A percentile compares a stretch with the other conserved stretches of the same genome.
Conservation (phyloP, 305 asterid species). For the Ruellia speciosa region DNA sequence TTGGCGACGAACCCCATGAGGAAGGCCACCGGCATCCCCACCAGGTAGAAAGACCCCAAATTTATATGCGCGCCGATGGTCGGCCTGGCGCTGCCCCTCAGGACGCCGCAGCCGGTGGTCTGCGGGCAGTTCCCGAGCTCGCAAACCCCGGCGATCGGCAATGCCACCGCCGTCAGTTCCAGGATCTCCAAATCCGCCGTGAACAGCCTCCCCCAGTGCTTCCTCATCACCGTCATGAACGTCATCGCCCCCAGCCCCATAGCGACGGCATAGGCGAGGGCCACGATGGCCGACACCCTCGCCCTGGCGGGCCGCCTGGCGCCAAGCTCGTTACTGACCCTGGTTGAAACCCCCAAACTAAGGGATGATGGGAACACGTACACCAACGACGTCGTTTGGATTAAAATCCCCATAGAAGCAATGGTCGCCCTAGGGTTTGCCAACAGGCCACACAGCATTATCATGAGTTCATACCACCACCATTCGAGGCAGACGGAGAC, state of each 20-base stretch:
- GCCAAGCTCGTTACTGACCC: slow-evolving; percentile 77
- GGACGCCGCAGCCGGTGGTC: slow-evolving; percentile 84
- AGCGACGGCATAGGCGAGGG: slow-evolving; percentile 35
- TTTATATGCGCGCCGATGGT: slow-evolving; percentile 71
- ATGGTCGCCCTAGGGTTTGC: slow-evolving; percentile 63
- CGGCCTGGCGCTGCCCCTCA: slow-evolving; percentile 82
- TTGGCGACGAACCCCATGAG: slow-evolving; percentile 54
- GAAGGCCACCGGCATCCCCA: slow-evolving; percentile 85
- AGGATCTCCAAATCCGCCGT: slow-evolving; percentile 53
- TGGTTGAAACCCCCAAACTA: slow-evolving; percentile 68
- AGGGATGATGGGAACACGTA: slow-evolving; percentile 79
- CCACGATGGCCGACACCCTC: slow-evolving; percentile 48
- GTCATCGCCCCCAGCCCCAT: slow-evolving; percentile 56
- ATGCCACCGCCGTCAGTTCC: slow-evolving; percentile 51
- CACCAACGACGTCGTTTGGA: slow-evolving; percentile 78
- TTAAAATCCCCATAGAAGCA: slow-evolving; percentile 79
- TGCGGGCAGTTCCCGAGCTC: slow-evolving; percentile 96
- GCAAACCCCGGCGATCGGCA: slow-evolving; percentile 80
- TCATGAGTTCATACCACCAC: slow-evolving; percentile 99
- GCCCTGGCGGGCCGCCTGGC: slow-evolving; percentile 58
- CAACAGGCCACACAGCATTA: slow-evolving; percentile 65
- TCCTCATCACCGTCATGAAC: slow-evolving; percentile 52
- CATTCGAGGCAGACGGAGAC: slow-evolving; percentile 78
- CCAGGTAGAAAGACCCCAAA: slow-evolving; percentile 65
- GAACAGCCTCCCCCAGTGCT: slow-evolving; percentile 58